Evolutionary conservation across 2,329 filamentous ascomycete genomes (phyloP).

Genomic region (Penicillium sp.): DNA sequence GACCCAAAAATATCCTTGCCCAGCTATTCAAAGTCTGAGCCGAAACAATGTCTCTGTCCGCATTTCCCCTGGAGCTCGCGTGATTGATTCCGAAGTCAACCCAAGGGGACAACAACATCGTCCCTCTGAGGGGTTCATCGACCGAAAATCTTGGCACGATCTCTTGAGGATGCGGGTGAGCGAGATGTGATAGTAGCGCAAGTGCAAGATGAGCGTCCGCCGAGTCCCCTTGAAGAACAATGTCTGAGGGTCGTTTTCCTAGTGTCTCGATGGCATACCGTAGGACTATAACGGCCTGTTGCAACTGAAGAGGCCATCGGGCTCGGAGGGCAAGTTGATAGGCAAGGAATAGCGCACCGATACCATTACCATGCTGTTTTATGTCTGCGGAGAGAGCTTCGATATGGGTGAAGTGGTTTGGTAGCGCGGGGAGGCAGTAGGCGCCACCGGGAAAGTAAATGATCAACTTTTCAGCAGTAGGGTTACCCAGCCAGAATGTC

Average conservation of each 20-base stretch:
- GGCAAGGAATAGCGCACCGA: background rate
- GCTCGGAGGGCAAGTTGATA: background rate
- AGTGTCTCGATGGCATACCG: background rate
- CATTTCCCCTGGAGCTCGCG: background rate
- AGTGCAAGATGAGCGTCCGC: background rate
- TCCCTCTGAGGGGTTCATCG: background rate
- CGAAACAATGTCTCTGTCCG: background rate
- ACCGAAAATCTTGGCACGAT: background rate
- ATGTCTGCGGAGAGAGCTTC: background rate
- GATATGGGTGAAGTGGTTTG: background rate
- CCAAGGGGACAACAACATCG: background rate
- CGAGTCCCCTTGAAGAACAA: slow-evolving; percentile 1
- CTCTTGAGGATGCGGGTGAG: background rate
- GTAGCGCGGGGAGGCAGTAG: background rate
- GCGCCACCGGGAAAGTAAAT: background rate
- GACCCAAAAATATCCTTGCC: background rate
- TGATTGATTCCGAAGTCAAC: background rate
- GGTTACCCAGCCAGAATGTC: background rate
- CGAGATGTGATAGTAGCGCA: background rate
- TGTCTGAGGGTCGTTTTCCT: background rate
- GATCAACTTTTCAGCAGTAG: background rate
- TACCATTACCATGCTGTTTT: background rate
- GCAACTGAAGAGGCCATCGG: background rate
- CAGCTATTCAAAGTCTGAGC: background rate
- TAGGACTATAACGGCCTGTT: background rate